These are phyloP conservation scores for Boletus subcaerulescens DNA, from an alignment of 768 basidiomycete genomes.

Conservation along the genomic window DNA sequence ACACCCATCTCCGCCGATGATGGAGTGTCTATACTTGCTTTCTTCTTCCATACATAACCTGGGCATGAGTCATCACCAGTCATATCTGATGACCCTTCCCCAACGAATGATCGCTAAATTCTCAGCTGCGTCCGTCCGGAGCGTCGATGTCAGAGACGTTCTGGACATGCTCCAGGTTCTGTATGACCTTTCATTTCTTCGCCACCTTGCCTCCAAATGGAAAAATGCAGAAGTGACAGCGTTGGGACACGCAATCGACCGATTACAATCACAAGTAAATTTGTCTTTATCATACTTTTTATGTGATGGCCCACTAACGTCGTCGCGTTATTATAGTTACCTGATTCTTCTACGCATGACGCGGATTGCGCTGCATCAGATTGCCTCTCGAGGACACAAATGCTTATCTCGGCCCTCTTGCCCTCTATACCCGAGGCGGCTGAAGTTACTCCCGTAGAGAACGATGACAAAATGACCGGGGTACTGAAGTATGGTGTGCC, in stretches of 20 bases:
- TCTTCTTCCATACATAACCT: slow-evolving; percentile 55
- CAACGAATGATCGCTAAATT: slow-evolving; percentile 40
- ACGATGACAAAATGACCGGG: slow-evolving; percentile 37
- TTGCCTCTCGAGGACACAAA: slow-evolving; percentile 55
- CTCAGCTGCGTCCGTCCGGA: slow-evolving; percentile 31
- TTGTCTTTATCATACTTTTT: slow-evolving; percentile 2
- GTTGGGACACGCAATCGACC: slow-evolving; percentile 31
- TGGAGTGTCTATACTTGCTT: slow-evolving; percentile 53
- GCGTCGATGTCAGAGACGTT: slow-evolving; percentile 31
- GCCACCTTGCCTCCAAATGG: slow-evolving; percentile 38
- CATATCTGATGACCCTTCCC: slow-evolving; percentile 35
- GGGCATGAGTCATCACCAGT: slow-evolving; percentile 41
- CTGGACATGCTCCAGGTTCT: slow-evolving; percentile 31
- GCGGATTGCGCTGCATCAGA: slow-evolving; percentile 36
- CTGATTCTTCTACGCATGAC: slow-evolving; percentile 12
- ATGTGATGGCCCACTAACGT: not conserved
- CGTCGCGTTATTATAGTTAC: slow-evolving; percentile 13
- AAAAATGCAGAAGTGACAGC: slow-evolving; percentile 7
- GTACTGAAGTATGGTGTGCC: slow-evolving; percentile 56
- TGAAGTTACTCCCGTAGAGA: slow-evolving; percentile 21
- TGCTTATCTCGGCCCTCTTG: slow-evolving; percentile 57
- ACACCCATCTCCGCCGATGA: slow-evolving; percentile 52
- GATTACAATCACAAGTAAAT: slow-evolving; percentile 28
- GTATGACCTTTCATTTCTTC: slow-evolving; percentile 50
- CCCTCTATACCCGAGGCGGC: slow-evolving; percentile 33